phyloP scores from a whole-genome alignment of 345 rosid species.

The Eucalyptus dawsonii region DNA sequence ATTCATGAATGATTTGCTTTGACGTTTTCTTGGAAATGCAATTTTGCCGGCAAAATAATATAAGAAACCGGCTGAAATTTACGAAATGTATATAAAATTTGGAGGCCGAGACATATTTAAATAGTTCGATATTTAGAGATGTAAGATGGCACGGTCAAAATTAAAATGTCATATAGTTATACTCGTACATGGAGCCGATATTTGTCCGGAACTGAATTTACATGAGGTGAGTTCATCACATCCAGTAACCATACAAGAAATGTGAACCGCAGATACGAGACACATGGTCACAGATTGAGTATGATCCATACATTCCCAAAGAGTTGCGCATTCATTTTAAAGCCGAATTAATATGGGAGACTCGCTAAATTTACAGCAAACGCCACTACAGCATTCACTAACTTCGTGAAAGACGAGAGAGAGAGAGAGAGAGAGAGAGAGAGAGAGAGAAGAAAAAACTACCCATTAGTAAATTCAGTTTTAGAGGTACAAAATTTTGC shows the following conservation, averaged over 20 bases:
- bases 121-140: neutral
- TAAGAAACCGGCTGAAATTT: no score
- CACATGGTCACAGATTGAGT: neutral
- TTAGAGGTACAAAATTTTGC: neutral
- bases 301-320: neutral
- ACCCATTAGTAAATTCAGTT: neutral
- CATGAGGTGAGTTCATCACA: neutral
- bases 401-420: neutral
- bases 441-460: neutral
- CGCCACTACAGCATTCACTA: neutral
- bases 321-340: neutral
- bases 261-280: neutral
- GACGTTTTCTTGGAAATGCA: neutral
- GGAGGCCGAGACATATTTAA: neutral
- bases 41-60: neutral
- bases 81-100: neutral
- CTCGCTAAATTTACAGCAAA: neutral
- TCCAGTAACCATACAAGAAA: neutral
- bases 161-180: neutral
- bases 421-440: neutral
- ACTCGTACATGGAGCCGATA: neutral
- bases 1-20: neutral
- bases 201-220: neutral
- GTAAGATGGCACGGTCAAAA: neutral
- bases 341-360: neutral